Conservation (phyloP, 768 basidiomycete genomes). For the Tephrocybe sp. region DNA sequence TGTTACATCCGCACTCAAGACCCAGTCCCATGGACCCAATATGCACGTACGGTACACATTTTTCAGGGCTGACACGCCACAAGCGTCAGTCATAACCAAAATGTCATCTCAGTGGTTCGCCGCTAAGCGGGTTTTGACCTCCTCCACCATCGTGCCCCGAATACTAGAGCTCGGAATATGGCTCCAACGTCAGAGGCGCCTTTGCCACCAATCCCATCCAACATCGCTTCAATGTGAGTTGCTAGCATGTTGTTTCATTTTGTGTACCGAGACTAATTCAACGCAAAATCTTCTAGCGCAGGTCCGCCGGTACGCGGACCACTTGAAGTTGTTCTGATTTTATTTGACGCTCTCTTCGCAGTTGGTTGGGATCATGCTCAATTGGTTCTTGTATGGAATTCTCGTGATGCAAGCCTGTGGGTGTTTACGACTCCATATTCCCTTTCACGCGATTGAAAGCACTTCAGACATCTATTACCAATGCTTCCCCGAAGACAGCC, state of each 20-base stretch:
- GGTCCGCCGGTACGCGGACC: background rate
- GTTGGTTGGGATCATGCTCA: slow-evolving; percentile 13
- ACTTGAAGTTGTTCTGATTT: background rate
- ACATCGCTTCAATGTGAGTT: slow-evolving; percentile 6
- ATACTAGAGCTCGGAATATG: background rate
- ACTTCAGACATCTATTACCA: slow-evolving; percentile 1
- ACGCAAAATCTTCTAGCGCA: background rate
- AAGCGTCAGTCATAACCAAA: background rate
- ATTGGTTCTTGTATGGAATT: slow-evolving; percentile 13
- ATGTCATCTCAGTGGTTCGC: background rate
- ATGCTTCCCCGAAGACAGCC: background rate
- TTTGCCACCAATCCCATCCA: slow-evolving; percentile 3
- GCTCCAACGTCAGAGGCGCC: background rate
- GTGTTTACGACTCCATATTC: background rate
- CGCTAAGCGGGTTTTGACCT: background rate
- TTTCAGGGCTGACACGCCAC: background rate
- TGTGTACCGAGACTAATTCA: background rate
- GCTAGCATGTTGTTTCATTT: background rate
- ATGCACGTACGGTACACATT: background rate
- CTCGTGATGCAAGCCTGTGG: slow-evolving; percentile 11
- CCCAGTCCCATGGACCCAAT: background rate
- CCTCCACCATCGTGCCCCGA: background rate
- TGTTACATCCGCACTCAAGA: background rate
- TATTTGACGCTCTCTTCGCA: background rate
- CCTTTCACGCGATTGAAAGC: background rate